Evolutionary conservation across 257 asterid genomes (phyloP).

Genomic region (Jacaranda mimosifolia): DNA sequence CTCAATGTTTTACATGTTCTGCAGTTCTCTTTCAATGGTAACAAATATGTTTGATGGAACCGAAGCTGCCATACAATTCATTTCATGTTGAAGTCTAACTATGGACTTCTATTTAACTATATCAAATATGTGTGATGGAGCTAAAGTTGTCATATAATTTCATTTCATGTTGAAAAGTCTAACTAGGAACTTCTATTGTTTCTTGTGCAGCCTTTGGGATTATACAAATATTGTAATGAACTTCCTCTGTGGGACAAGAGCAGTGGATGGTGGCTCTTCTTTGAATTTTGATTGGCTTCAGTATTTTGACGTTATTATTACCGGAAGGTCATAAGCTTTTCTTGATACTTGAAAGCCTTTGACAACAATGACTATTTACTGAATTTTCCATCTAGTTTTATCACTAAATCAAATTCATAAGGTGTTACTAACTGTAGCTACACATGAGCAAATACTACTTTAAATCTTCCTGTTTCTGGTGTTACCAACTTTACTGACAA

Average conservation of each 20-base stretch:
- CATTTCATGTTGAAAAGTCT: constrained; percentile 22
- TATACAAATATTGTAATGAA: constrained; percentile 93
- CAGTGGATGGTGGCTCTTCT: constrained; percentile 55
- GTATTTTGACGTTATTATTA: constrained; percentile 85
- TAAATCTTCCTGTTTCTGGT: constrained; percentile 22
- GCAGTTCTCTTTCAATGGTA: too few species aligned
- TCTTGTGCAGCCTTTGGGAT: constrained; percentile 95
- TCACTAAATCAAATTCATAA: too few species aligned
- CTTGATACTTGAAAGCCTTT: constrained; percentile 34
- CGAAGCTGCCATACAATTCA: too few species aligned
- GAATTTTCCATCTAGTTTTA: background rate
- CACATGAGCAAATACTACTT: background rate
- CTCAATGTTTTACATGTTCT: too few species aligned
- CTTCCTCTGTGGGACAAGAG: constrained; percentile 79
- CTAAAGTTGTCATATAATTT: constrained; percentile 21
- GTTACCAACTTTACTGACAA: constrained; percentile 11
- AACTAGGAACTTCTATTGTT: constrained; percentile 24
- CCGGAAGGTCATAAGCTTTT: constrained; percentile 82
- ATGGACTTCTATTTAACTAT: background rate
- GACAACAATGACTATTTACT: background rate
- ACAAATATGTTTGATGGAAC: too few species aligned
- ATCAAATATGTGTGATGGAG: constrained; percentile 12
- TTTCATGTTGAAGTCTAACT: too few species aligned
- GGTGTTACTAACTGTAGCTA: background rate
- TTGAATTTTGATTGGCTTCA: constrained; percentile 84